Evolutionary conservation across 2,329 filamentous ascomycete species (phyloP), one percentile per base, ranked within the genome.

Genomic region (Aspergillus chevalieri): DNA sequence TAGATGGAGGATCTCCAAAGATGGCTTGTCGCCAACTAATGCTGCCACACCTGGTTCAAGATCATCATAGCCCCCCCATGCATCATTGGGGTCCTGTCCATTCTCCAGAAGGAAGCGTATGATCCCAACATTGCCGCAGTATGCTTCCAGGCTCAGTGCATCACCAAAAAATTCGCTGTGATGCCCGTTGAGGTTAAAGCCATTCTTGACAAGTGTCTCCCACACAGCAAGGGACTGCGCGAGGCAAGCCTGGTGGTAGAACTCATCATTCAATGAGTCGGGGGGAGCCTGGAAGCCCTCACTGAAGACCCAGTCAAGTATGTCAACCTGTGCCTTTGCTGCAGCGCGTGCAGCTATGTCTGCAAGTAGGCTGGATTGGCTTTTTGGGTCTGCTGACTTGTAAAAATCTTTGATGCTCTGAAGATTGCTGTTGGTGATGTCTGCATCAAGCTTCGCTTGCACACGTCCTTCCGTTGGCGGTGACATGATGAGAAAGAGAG

Each of bases 221-320:
- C 2, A 28, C 42, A 43, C 38, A 12, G 38, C 3, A 26, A 43
- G 21, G 14, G 22, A 43, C 10, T 43, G 22, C 9, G 14, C 10
- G 42, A 43, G 12, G n/a, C 21, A 43, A 26, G 42, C 22, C 42
- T 28, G 22, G 14, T 28, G 12, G 42, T 43, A 43, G 14, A 24
- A 43, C 22, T 43, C 21, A 26, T 28, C 24, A 15, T 43, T 43
- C 15, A 28, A 26, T 26, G 42, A 43, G 42, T 43, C 24, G 10
- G 22, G 4, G 12, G 42, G 4, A 8, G 28, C 14, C 21, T 24
- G 22, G 42, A 26, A 43, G 42, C 42, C 42, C 9, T 8, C n/a
- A 28, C 22, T 43, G 42, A 43, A 43, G 21, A 28, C 41, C 41
- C 22, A 43, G 49, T 43, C 41, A 15, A 43, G 41, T 24, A 43